Conservation (phyloP, 495 filamentous ascomycete genomes). For the Trichocladium uniseriatum region DNA sequence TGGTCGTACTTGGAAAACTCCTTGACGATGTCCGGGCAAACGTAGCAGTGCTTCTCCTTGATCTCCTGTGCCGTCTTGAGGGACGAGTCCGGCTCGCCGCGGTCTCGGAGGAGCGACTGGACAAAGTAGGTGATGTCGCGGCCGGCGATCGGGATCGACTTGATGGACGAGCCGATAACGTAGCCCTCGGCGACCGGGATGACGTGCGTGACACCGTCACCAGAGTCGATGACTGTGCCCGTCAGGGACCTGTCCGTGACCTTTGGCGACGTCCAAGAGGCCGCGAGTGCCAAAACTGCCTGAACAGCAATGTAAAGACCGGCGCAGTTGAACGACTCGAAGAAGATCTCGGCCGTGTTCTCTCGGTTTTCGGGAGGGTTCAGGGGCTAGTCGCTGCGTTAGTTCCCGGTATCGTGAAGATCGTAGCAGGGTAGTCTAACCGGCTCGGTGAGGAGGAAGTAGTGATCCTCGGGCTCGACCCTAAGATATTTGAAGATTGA, state of each 20-base stretch:
- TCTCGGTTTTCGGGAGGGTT: conserved; percentile 98
- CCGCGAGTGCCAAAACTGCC: conserved; percentile 89
- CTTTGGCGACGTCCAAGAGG: conserved; percentile 97
- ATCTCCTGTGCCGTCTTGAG: conserved; percentile 95
- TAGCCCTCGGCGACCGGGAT: conserved; percentile 98
- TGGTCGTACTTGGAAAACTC: conserved; percentile 88
- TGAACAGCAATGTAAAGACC: conserved; percentile 98
- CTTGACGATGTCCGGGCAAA: conserved; percentile 96
- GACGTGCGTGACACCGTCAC: conserved; percentile 96
- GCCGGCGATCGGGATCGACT: conserved; percentile 94
- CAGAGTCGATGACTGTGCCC: conserved; percentile 94
- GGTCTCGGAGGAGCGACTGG: conserved; percentile 88
- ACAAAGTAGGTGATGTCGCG: conserved; percentile 98
- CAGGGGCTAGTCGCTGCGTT: conserved; percentile 55
- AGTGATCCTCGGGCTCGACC: conserved; percentile 96
- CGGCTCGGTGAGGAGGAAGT: conserved; percentile 95
- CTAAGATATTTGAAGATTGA: conserved; percentile 99
- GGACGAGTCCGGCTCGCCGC: conserved; percentile 91
- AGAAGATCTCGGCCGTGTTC: conserved; percentile 99
- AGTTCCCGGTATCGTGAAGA: conserved; percentile 1
- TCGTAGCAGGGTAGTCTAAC: conserved; percentile 39
- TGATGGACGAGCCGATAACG: conserved; percentile 97
- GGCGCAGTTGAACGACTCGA: conserved; percentile 98
- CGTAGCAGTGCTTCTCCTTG: conserved; percentile 97
- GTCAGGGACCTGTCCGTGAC: conserved; percentile 95